Conservation (phyloP, 202 grass and related monocot species). For the Bolboschoenoplectus hybrid region DNA sequence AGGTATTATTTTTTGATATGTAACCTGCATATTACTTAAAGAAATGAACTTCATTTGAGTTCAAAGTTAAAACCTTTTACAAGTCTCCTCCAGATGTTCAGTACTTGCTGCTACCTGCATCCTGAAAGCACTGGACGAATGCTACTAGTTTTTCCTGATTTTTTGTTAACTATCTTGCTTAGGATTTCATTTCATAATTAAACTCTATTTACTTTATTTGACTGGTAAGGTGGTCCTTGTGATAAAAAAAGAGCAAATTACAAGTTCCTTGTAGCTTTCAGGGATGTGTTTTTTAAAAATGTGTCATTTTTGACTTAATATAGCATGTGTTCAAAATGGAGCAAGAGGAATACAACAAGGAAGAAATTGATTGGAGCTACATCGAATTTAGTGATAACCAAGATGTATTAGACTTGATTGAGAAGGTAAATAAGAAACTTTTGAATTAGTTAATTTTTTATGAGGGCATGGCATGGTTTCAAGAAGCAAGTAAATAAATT, state of each 20-base stretch:
- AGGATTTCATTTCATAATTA: conserved; percentile 7
- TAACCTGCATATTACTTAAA: conserved; percentile 12
- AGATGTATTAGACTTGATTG: conserved; percentile 95
- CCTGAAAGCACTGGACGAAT: background rate
- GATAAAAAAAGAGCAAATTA: background rate
- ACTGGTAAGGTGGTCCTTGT: background rate
- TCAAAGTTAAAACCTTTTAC: background rate
- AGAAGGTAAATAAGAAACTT: conserved; percentile 61
- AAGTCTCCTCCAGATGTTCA: background rate
- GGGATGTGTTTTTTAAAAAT: conserved; percentile 14
- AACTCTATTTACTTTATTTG: background rate
- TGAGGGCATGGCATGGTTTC: conserved; percentile 5
- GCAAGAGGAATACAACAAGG: conserved; percentile 94
- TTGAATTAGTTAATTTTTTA: conserved; percentile 33
- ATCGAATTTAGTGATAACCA: conserved; percentile 99
- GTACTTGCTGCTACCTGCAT: conserved; percentile 21
- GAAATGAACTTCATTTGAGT: conserved; percentile 10
- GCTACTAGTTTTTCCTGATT: background rate
- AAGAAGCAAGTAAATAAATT: conserved; percentile 12
- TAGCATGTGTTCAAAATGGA: conserved; percentile 99
- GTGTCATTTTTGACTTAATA: conserved; percentile 10
- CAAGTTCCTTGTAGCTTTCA: conserved; percentile 15
- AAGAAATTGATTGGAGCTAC: conserved; percentile 97
- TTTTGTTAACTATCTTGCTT: conserved; percentile 18
- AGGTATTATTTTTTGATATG: conserved; percentile 54